phyloP scores from a whole-genome alignment of 148 eudicot genomes.

The Amaranthus hypochondriacus region DNA sequence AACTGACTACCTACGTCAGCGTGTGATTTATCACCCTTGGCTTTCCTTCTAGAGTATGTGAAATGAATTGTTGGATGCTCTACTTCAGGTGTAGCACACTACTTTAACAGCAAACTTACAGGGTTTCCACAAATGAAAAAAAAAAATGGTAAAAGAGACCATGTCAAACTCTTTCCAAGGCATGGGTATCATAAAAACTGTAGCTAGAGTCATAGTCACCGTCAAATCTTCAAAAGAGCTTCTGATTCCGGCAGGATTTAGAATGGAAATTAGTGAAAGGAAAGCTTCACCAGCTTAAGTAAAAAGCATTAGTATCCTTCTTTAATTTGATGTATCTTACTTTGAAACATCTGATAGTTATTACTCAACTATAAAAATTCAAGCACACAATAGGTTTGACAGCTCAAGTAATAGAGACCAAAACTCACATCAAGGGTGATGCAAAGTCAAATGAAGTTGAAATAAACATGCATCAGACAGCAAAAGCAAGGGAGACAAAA shows the following conservation, averaged over 20 bases:
- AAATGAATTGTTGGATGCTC: too few species aligned
- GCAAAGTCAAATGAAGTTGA: background rate
- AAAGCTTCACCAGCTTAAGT: background rate
- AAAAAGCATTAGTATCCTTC: background rate
- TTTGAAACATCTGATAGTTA: background rate
- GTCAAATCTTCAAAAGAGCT: background rate
- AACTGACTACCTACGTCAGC: too few species aligned
- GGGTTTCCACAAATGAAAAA: too few species aligned
- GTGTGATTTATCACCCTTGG: too few species aligned
- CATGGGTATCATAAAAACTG: too few species aligned
- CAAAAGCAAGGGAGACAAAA: background rate
- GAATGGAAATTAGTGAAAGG: background rate
- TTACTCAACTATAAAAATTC: too few species aligned
- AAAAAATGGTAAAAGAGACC: too few species aligned
- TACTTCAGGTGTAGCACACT: too few species aligned
- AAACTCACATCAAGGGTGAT: background rate
- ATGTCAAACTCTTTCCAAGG: too few species aligned
- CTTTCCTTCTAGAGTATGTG: too few species aligned
- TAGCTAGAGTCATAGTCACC: background rate
- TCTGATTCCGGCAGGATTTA: background rate
- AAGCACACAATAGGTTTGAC: background rate
- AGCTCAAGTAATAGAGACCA: background rate
- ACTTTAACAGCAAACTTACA: too few species aligned
- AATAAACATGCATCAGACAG: conserved; percentile 4
- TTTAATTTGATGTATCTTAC: background rate